phyloP scores from a whole-genome alignment of 805 yeast species.

The Zygosaccharomyces bisporus region DNA sequence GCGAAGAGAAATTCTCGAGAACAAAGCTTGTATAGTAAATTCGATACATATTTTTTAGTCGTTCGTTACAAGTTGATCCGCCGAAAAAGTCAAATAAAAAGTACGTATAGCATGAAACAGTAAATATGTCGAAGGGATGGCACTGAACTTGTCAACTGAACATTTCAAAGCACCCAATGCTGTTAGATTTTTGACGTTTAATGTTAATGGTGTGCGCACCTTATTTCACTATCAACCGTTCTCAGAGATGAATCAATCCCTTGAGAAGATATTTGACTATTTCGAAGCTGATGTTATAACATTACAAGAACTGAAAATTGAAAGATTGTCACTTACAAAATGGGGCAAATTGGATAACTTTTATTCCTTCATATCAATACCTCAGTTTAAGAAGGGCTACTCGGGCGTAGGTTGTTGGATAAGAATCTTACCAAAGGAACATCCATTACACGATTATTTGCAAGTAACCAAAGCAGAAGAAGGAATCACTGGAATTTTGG shows the following conservation, averaged over 20 bases:
- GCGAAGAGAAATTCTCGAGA: constrained; percentile 17
- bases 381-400: constrained; percentile 71
- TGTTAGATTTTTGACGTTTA: constrained; percentile 64
- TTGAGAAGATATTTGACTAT: constrained; percentile 43
- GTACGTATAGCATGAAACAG: neutral
- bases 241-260: constrained; percentile 44
- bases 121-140: constrained; percentile 4
- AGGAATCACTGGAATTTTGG: constrained; percentile 72
- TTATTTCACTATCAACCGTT: constrained; percentile 82
- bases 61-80: neutral
- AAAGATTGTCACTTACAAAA: constrained; percentile 43
- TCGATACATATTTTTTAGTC: neutral
- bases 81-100: neutral
- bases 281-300: constrained; percentile 75
- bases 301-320: constrained; percentile 77
- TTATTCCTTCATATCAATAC: constrained; percentile 64
- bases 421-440: constrained; percentile 46
- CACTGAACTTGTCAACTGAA: constrained; percentile 1
- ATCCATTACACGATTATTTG: constrained; percentile 41
- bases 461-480: constrained; percentile 76
- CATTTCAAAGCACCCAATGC: constrained; percentile 4
- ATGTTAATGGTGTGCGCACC: constrained; percentile 80
- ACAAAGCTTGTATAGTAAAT: constrained; percentile 16
- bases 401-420: constrained; percentile 88
- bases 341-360: constrained; percentile 55